These are phyloP conservation scores for Citrus mangshanensis DNA, from an alignment of 345 rosid species.

Conservation along the genomic window DNA sequence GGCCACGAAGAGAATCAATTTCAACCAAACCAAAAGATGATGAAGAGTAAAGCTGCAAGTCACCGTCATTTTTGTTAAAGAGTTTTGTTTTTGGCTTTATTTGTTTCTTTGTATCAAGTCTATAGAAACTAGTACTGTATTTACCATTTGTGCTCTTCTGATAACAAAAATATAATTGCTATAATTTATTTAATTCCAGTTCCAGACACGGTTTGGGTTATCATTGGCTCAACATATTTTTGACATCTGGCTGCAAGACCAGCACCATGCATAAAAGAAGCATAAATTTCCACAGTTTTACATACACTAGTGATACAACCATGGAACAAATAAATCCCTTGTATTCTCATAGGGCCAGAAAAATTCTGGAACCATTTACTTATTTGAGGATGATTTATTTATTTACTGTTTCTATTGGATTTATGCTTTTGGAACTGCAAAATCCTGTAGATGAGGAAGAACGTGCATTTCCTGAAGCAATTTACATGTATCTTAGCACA, in stretches of 20 bases:
- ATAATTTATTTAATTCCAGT: no score
- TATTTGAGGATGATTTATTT: not conserved
- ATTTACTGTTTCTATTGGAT: not conserved
- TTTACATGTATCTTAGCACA: not conserved
- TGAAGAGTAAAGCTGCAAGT: conserved; percentile 6
- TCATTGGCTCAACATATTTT: not conserved
- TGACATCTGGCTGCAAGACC: not conserved
- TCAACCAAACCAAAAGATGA: conserved; percentile 57
- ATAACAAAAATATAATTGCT: no score
- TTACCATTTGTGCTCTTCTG: no score
- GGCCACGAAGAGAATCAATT: conserved; percentile 69
- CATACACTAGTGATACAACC: no score
- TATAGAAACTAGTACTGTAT: not conserved
- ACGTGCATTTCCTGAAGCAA: not conserved
- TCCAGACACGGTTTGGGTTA: no score
- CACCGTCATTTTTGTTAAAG: not conserved
- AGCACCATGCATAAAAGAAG: not conserved
- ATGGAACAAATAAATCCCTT: not conserved
- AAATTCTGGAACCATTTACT: not conserved
- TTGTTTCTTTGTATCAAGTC: not conserved
- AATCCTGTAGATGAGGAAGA: not conserved
- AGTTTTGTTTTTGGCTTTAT: not conserved
- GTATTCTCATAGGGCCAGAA: not conserved
- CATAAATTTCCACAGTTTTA: not conserved
- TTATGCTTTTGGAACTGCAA: not conserved